Base-by-base conservation (phyloP, 768 basidiomycete species). In the Pholiota molesta region DNA sequence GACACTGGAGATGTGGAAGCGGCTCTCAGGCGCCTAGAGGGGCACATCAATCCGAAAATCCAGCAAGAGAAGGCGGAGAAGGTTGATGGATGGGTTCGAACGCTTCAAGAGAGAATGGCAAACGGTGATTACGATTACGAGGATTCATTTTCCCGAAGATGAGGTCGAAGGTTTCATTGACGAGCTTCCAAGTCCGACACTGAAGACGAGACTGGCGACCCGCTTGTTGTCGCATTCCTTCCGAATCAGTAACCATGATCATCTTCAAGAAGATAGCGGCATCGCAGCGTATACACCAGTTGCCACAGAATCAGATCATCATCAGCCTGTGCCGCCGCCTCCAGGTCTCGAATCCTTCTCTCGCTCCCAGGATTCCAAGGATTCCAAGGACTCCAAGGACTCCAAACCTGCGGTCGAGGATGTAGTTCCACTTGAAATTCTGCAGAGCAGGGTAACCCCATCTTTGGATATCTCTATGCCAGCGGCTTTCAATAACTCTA, bases 11-110 rank as follows among this genome's bases (percentile, higher is more conserved):
- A 92, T 67, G 89, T 92, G 17, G 93, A 94, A 33, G 91, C 87
- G 7, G 94, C 95, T 17, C 72, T 97, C 64, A 79, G 83, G 23
- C 79, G 90, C 13, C 81, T 97, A 40, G 94, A 97, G 73, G 95
- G 94, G 0, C 87, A 94, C 71, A 91, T 95, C 57, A 93, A 94
- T 71, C 83, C 83, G 0, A 79, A 86, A 62, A 83, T 84, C 69
- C 85, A 90, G 70, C 79, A 85, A 64, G 90, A 87, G 66, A 92
- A 89, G 68, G 83, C 83, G 37, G 81, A 81, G 52, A 93, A 94
- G 71, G 91, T 95, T 3, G 88, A 94, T 70, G 86, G 86, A 2
- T 94, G 93, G 93, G 86, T 94, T 52, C 83, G 84, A 64, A 83
- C 83, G 11, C 88, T 94, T 35, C 86, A 85, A 66, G 83, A 88